Base-by-base conservation (phyloP, 2,329 filamentous ascomycete species). In the Lachnellula willkommii region DNA sequence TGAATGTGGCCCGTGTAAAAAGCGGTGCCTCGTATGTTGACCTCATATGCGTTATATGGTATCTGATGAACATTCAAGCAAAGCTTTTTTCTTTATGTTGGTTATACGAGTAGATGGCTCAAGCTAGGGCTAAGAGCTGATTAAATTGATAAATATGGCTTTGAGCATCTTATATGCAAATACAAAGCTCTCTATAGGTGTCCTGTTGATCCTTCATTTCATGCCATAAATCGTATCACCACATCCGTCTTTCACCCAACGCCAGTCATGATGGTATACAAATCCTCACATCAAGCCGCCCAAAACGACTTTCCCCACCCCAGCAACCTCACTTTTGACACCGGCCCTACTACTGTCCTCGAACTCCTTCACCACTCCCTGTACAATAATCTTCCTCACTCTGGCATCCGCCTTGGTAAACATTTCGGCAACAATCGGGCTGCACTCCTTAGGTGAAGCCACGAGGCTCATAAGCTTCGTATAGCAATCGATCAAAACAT, bases 401-500 rank as follows among this genome's bases (percentile, higher is more conserved):
- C 84, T 86, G 5, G 86, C 81, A 72, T 99, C 94, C 0, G 89
- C 90, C 72, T 99, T 99, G 11, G 84, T 81, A 64, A 99, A 99
- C 53, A 93, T 77, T 69, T 97, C 94, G 0, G 86, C 89, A 0
- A 97, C 79, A 0, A 77, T 73, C 0, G 83, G 79, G 4, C 79
- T 82, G 68, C 89, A 94, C 50, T 88, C 81, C 26, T 87, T 82
- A 1, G 92, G 87, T 2, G 84, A 83, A n/a, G 85, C 80, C 22
- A 97, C 77, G 57, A 99, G 77, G 45, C 78, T 79, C 65, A 95
- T 76, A 28, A 99, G 82, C 53, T 85, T 83, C 37, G 85, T 84
- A 73, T 99, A 99, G 67, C 86, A 90, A 71, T 97, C 94, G 65
- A 96, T 95, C 59, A 99, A 76, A 3, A 95, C 90, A 69, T 99